Evolutionary conservation across 805 yeast species (phyloP).

Genomic region (Suhomyces tanzawaensis): DNA sequence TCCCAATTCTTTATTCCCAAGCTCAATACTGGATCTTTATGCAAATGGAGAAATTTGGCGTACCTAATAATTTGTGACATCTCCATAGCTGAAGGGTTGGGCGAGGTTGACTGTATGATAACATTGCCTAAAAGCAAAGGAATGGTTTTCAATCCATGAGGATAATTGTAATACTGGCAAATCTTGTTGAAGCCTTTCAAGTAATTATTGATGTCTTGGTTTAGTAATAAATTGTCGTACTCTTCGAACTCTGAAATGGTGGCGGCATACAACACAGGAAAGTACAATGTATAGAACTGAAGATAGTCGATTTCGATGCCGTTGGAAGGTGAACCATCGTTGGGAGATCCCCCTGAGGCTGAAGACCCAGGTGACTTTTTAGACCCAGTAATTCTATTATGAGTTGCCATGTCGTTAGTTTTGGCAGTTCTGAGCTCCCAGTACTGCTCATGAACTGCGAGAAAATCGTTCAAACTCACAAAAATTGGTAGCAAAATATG

Average conservation of each 20-base stretch:
- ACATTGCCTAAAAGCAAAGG: slow-evolving; percentile 48
- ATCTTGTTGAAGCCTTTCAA: slow-evolving; percentile 49
- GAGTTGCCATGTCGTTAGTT: too few species aligned
- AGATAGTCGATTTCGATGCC: slow-evolving; percentile 28
- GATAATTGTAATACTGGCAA: slow-evolving; percentile 50
- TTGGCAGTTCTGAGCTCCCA: slow-evolving; percentile 34
- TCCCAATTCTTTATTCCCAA: slow-evolving; percentile 49
- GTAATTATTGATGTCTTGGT: slow-evolving; percentile 49
- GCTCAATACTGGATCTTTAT: slow-evolving; percentile 58
- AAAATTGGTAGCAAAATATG: slow-evolving; percentile 56
- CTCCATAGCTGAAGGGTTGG: slow-evolving; percentile 54
- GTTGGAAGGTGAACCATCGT: not conserved
- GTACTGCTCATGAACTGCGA: slow-evolving; percentile 45
- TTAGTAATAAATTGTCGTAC: slow-evolving; percentile 44
- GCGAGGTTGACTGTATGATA: slow-evolving; percentile 50
- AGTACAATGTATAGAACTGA: slow-evolving; percentile 48
- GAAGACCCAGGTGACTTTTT: slow-evolving; percentile 8
- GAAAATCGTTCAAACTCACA: slow-evolving; percentile 43
- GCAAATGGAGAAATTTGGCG: slow-evolving; percentile 54
- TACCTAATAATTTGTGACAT: slow-evolving; percentile 55
- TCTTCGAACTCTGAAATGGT: slow-evolving; percentile 61
- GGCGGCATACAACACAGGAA: slow-evolving; percentile 57
- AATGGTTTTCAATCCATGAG: slow-evolving; percentile 43
- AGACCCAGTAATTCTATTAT: not conserved
- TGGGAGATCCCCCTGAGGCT: slow-evolving; percentile 4